Conservation (phyloP, 2,329 filamentous ascomycete species). For the Fusarium secorum region DNA sequence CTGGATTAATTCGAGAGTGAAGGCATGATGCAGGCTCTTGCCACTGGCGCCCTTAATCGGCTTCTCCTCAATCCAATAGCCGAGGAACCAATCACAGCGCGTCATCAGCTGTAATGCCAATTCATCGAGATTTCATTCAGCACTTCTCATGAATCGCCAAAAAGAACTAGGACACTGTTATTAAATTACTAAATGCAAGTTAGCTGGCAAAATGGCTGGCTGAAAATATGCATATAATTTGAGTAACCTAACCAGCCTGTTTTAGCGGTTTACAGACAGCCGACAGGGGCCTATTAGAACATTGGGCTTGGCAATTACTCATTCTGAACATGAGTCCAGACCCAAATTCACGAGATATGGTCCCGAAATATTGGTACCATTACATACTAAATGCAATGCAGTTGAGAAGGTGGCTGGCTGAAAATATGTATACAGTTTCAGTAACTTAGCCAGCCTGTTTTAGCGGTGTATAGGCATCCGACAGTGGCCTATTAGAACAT, state of each 20-base stretch:
- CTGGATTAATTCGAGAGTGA: neutral
- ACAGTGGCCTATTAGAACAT: too few relatives aligned
- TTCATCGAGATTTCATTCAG: neutral
- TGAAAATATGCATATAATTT: neutral
- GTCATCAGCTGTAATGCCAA: neutral
- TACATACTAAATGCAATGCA: too few relatives aligned
- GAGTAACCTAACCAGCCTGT: neutral
- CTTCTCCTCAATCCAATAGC: neutral
- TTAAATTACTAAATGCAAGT: fast-evolving
- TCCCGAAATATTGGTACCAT: too few relatives aligned
- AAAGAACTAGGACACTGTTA: neutral
- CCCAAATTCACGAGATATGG: too few relatives aligned
- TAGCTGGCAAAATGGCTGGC: neutral
- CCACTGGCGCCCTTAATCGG: neutral
- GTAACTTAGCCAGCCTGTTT: too few relatives aligned
- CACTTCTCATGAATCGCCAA: neutral
- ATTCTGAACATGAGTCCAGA: too few relatives aligned
- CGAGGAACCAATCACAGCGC: neutral
- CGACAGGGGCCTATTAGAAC: neutral
- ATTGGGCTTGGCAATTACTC: neutral
- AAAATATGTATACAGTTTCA: too few relatives aligned
- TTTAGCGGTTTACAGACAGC: neutral
- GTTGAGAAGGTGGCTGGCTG: too few relatives aligned
- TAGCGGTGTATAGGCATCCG: too few relatives aligned
- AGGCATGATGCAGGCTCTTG: neutral